Evolutionary conservation across 495 filamentous ascomycete species (phyloP), one percentile per base, ranked within the genome.

Genomic region (Apiosordaria backusii): DNA sequence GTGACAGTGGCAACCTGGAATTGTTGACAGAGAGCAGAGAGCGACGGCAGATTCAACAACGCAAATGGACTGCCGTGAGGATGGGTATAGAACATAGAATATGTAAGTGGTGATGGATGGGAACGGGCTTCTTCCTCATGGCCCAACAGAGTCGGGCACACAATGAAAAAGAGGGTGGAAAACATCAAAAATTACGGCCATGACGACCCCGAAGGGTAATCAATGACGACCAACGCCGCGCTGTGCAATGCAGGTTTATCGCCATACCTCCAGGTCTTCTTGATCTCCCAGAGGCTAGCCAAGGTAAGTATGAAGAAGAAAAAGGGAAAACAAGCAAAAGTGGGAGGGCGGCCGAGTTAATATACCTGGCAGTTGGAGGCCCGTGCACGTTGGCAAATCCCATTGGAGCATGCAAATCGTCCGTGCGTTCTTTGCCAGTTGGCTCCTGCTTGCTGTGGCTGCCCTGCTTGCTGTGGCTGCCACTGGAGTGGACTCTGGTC

Each of bases 221-320:
- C 64, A 64, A 72, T 62, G 60, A 29, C 27, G 50, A 66, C 25
- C 25, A 69, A 64, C 70, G 61, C 72, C 72, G 62, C 72, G 68
- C 64, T 67, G 73, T 73, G 69, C 71, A 74, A 73, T 75, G 73
- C 71, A 73, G 73, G 73, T 64, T 71, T 61, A 54, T 66, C 69
- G 35, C 50, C 35, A 61, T 70, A 63, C 50, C 60, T 19, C 61
- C 15, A 60, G 58, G 63, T 60, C n/a, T 72, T 73, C 67, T 57
- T 76, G 74, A 74, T 64, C 74, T 67, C 63, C 65, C 60, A 15
- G 50, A 25, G 62, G 55, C 63, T 61, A 52, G 66, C 70, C 72
- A 74, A 76, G 74, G 72, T 75, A 74, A 76, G 72, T 74, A 76
- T 75, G 71, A 71, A 69, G 69, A 71, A 69, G 23, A 60, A 70